Percentiles rank a stretch among this genome's conserved stretches.
Evolutionary conservation across 805 yeast genomes (phyloP).

Genomic region (Pichia kluyveri): DNA sequence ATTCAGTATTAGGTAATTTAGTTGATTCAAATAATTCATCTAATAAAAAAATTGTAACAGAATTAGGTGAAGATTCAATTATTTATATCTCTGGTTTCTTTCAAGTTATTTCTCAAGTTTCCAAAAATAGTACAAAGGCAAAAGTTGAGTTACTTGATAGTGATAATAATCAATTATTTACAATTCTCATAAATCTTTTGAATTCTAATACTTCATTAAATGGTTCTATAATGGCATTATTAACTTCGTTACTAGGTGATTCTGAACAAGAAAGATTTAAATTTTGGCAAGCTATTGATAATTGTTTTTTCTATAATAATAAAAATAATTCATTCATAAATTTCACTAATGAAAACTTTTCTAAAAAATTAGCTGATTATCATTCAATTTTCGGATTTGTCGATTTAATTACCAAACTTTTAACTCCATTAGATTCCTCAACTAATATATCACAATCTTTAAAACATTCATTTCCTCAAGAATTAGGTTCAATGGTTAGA

Average conservation of each 20-base stretch:
- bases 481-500: constrained; percentile 54
- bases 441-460: constrained; percentile 30
- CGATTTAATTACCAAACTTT: constrained; percentile 35
- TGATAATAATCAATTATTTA: constrained; percentile 24
- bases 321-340: constrained; percentile 10
- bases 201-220: constrained; percentile 19
- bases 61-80: constrained; percentile 72
- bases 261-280: constrained; percentile 30
- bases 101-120: constrained; percentile 50
- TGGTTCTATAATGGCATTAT: constrained; percentile 48
- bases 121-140: constrained; percentile 31
- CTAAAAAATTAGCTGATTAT: constrained; percentile 4
- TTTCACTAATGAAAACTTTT: constrained; percentile 29
- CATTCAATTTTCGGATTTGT: constrained; percentile 41
- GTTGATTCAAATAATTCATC: constrained; percentile 1
- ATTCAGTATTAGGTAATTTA: neutral
- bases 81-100: constrained; percentile 67
- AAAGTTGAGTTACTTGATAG: constrained; percentile 24
- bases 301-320: constrained; percentile 46
- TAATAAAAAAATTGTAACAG: constrained; percentile 30
- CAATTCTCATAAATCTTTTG: constrained; percentile 20
- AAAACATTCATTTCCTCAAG: constrained; percentile 47
- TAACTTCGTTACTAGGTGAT: constrained; percentile 48
- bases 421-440: constrained; percentile 23
- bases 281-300: constrained; percentile 65